Percentiles rank a stretch among this genome's conserved stretches.
phyloP scores from a whole-genome alignment of 805 yeast species.

The Suhomyces faveliae region DNA sequence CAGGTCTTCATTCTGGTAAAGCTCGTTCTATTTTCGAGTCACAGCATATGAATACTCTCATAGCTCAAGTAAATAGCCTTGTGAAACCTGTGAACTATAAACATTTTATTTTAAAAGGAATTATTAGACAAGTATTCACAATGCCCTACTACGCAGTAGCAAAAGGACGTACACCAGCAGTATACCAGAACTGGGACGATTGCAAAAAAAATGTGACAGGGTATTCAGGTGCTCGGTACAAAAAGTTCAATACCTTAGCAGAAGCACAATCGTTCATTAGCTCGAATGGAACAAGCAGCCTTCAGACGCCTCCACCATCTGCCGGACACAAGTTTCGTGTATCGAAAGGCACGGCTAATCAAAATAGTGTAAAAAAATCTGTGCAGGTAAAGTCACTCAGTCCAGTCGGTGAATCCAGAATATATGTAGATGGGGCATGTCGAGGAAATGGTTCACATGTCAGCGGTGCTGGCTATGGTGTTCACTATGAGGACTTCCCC shows the following conservation, averaged over 20 bases:
- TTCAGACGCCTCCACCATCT: not conserved
- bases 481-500: constrained; percentile 60
- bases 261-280: constrained; percentile 42
- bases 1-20: no score
- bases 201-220: constrained; percentile 56
- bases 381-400: not conserved
- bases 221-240: constrained; percentile 53
- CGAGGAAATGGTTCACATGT: constrained; percentile 52
- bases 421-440: constrained; percentile 81
- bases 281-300: not conserved
- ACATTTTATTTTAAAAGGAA: not conserved
- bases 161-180: constrained; percentile 44
- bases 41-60: no score
- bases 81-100: no score
- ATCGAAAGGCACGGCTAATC: not conserved
- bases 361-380: not conserved
- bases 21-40: no score
- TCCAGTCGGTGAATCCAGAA: constrained; percentile 7
- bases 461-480: constrained; percentile 65
- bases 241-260: constrained; percentile 46
- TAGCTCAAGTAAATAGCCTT: no score
- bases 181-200: constrained; percentile 59
- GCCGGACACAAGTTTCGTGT: not conserved
- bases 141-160: constrained; percentile 41
- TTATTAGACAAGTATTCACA: not conserved